These are phyloP conservation scores for Hymenoscyphus occultus DNA, from an alignment of 2,329 filamentous ascomycete species.

Conservation along the genomic window DNA sequence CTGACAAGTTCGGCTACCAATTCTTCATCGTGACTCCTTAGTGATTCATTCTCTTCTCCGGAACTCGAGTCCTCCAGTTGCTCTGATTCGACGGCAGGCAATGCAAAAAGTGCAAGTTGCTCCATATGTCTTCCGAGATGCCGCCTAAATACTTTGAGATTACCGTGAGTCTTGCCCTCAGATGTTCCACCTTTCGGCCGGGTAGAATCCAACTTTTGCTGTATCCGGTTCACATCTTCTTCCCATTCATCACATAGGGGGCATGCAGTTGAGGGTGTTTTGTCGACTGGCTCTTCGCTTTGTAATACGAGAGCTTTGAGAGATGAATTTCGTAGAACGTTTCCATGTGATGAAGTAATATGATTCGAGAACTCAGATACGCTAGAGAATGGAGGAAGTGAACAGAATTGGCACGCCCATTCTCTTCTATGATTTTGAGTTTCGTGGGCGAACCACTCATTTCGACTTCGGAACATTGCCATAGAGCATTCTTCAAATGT, in stretches of 20 bases:
- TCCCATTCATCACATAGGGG: conserved; percentile 37
- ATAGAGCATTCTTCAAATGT: conserved; percentile 36
- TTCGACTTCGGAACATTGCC: conserved; percentile 32
- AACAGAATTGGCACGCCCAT: conserved; percentile 32
- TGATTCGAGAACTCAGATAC: conserved; percentile 20
- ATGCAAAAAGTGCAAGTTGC: conserved; percentile 30
- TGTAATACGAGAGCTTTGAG: conserved; percentile 26
- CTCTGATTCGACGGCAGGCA: conserved; percentile 8
- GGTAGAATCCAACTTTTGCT: neutral
- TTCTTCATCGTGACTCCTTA: neutral
- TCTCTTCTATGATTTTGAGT: conserved; percentile 32
- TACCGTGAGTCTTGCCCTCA: conserved; percentile 17
- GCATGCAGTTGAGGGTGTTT: conserved; percentile 30
- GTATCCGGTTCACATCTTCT: conserved; percentile 6
- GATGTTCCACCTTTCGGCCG: neutral
- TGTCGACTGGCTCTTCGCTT: conserved; percentile 26
- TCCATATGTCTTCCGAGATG: conserved; percentile 32
- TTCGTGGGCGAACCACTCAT: conserved; percentile 39
- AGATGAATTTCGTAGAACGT: conserved; percentile 16
- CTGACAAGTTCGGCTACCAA: neutral
- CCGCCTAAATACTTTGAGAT: conserved; percentile 22
- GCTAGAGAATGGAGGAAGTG: conserved; percentile 13
- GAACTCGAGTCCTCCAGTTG: conserved; percentile 8
- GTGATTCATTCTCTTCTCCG: neutral
- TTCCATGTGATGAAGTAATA: conserved; percentile 16